Conservation (phyloP, 2,329 filamentous ascomycete species). For the Colletotrichum tabaci region DNA sequence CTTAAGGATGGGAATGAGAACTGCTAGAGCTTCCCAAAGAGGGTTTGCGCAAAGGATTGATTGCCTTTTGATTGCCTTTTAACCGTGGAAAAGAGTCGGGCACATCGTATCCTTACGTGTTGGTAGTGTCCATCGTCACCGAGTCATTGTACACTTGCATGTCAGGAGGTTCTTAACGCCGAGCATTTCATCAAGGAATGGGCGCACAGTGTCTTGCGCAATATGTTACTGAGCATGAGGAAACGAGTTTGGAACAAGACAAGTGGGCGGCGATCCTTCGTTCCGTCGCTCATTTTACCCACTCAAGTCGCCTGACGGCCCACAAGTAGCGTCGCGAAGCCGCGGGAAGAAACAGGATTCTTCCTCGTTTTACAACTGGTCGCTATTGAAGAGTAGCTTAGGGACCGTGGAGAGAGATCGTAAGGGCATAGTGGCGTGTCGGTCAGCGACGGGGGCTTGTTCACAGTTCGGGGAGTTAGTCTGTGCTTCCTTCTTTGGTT, state of each 20-base stretch:
- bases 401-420: not conserved
- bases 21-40: slow-evolving; percentile 1
- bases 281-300: not conserved
- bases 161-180: not conserved
- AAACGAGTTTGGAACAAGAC: slow-evolving; percentile 5
- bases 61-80: slow-evolving; percentile 15
- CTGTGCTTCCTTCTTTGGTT: not conserved
- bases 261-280: slow-evolving; percentile 8
- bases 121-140: not conserved
- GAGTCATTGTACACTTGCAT: slow-evolving; percentile 10
- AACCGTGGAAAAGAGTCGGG: not conserved
- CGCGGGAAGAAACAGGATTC: not conserved
- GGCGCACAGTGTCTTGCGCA: not conserved
- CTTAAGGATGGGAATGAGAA: slow-evolving; percentile 13
- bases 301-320: not conserved
- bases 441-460: not conserved
- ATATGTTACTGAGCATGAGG: not conserved
- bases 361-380: not conserved
- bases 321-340: slow-evolving; percentile 1
- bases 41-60: not conserved
- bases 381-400: not conserved
- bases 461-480: not conserved
- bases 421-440: not conserved
- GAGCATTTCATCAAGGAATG: slow-evolving; percentile 1
- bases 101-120: not conserved